phyloP scores from a whole-genome alignment of 306 rosid species.

The Arachis stenosperma region DNA sequence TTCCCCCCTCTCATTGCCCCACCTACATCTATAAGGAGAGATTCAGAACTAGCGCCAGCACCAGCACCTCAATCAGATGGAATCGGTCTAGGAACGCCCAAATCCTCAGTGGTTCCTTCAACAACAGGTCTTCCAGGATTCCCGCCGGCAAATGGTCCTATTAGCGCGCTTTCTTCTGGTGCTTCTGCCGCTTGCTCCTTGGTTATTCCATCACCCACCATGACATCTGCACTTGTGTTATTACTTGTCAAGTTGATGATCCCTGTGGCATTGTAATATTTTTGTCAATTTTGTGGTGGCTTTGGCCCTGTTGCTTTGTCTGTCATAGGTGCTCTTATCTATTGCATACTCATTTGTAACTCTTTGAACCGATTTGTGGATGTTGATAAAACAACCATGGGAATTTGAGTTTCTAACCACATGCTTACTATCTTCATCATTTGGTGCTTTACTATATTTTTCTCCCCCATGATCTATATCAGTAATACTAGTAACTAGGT shows the following conservation, averaged over 20 bases:
- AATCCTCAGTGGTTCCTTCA: constrained; percentile 57
- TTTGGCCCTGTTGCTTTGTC: constrained; percentile 32
- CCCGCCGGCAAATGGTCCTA: constrained; percentile 71
- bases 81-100: constrained; percentile 50
- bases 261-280: constrained; percentile 55
- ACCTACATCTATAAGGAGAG: constrained; percentile 63
- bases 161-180: constrained; percentile 56
- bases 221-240: constrained; percentile 47
- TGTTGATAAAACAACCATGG: constrained; percentile 36
- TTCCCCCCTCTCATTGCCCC: constrained; percentile 85
- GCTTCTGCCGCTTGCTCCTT: constrained; percentile 67
- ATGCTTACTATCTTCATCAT: constrained; percentile 26
- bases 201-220: constrained; percentile 56
- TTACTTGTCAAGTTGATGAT: constrained; percentile 49
- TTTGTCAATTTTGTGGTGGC: constrained; percentile 41
- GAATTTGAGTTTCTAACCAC: constrained; percentile 29
- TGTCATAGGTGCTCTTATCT: constrained; percentile 36
- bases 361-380: constrained; percentile 47
- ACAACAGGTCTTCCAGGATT: constrained; percentile 63
- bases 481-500: constrained; percentile 34
- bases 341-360: constrained; percentile 47
- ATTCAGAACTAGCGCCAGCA: constrained; percentile 63
- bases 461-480: constrained; percentile 12
- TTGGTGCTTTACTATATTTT: constrained; percentile 30
- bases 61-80: constrained; percentile 72